Evolutionary conservation across 495 filamentous ascomycete genomes (phyloP).

Genomic region (Aspergillus ostianus): DNA sequence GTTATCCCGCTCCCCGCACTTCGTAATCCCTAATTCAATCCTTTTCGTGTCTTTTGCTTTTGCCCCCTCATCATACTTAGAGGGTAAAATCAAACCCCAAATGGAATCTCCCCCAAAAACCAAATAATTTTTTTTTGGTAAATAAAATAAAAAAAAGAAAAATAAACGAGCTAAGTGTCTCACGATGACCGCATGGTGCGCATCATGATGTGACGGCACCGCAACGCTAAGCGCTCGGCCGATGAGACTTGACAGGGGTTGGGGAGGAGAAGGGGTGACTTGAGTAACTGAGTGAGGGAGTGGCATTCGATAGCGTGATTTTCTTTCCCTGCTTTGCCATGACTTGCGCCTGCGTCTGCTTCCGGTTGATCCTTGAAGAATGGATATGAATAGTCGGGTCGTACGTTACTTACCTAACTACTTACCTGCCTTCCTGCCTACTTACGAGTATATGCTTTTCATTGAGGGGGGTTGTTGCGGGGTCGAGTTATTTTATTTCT

Average conservation of each 20-base stretch:
- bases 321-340: conserved; percentile 11
- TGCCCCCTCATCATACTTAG: too few relatives aligned
- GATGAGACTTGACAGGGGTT: neutral
- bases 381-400: neutral
- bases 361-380: neutral
- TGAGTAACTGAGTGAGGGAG: neutral
- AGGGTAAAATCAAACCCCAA: neutral
- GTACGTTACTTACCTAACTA: too few relatives aligned
- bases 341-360: neutral
- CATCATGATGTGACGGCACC: conserved; percentile 7
- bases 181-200: conserved; percentile 8
- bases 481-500: neutral
- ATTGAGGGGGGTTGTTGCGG: too few relatives aligned
- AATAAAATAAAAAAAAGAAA: too few relatives aligned
- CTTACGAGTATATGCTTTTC: too few relatives aligned
- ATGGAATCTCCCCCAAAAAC: neutral
- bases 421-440: too few relatives aligned
- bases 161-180: neutral
- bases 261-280: neutral
- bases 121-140: too few relatives aligned
- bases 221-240: neutral
- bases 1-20: neutral
- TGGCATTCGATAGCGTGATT: conserved; percentile 8
- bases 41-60: neutral
- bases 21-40: neutral